Evolutionary conservation across 768 basidiomycete genomes (phyloP).

Genomic region (Tubosaeta sp.): DNA sequence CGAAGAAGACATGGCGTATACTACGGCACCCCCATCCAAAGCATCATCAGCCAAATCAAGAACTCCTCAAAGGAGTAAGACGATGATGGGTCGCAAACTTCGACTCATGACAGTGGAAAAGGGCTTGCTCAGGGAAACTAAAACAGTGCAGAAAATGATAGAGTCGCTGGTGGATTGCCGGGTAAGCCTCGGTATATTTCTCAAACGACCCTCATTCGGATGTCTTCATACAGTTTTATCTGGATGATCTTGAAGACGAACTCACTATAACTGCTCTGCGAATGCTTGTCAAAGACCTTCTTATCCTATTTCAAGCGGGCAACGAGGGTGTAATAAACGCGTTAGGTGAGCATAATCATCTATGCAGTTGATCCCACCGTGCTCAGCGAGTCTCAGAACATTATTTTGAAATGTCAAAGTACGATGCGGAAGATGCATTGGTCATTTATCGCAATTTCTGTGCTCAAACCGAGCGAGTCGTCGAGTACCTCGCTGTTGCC

Average conservation of each 20-base stretch:
- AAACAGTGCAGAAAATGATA: constrained; percentile 85
- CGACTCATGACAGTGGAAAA: constrained; percentile 94
- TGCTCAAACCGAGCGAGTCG: constrained; percentile 86
- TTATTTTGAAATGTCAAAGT: constrained; percentile 96
- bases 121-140: constrained; percentile 88
- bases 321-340: constrained; percentile 92
- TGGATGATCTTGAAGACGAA: constrained; percentile 91
- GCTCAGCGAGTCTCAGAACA: constrained; percentile 54
- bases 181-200: constrained; percentile 43
- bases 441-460: constrained; percentile 92
- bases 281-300: constrained; percentile 93
- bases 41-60: constrained; percentile 31
- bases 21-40: constrained; percentile 25
- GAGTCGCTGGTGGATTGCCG: constrained; percentile 84
- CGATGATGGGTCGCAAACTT: constrained; percentile 77
- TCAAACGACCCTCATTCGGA: background rate
- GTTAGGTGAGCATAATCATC: constrained; percentile 49
- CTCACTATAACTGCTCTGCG: constrained; percentile 82
- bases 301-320: constrained; percentile 92
- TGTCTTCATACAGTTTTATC: constrained; percentile 64
- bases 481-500: constrained; percentile 89
- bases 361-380: constrained; percentile 5
- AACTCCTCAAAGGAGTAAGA: constrained; percentile 61
- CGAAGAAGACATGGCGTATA: constrained; percentile 50
- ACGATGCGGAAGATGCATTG: constrained; percentile 85